phyloP scores from a whole-genome alignment of 2,329 filamentous ascomycete genomes.

The Sporothrix schenckii region DNA sequence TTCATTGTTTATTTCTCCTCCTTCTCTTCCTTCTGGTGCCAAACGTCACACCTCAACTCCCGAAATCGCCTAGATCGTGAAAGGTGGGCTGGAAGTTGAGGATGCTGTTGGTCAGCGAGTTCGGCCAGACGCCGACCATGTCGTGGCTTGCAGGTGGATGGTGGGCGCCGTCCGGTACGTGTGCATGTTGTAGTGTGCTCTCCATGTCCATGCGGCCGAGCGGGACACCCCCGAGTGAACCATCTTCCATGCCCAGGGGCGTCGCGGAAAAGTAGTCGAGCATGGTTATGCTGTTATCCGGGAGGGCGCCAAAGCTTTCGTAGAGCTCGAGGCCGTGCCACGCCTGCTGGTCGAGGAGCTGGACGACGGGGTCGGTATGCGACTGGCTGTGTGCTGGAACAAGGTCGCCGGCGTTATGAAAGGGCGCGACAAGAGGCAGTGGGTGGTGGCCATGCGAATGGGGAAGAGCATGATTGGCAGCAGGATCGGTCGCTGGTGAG shows the following conservation, averaged over 20 bases:
- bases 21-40: not conserved
- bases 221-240: not conserved
- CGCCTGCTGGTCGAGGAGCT: constrained; percentile 21
- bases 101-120: constrained; percentile 30
- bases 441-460: no score
- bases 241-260: not conserved
- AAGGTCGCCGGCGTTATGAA: not conserved
- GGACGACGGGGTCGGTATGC: not conserved
- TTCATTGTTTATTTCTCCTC: no score
- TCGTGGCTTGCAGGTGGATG: not conserved
- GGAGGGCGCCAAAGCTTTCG: constrained; percentile 16
- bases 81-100: constrained; percentile 31
- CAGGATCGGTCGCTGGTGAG: not conserved
- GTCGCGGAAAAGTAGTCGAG: constrained; percentile 29
- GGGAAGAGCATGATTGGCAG: not conserved
- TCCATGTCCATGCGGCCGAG: not conserved
- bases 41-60: not conserved
- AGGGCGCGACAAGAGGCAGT: not conserved
- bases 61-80: constrained; percentile 4
- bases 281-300: constrained; percentile 29
- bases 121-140: constrained; percentile 9
- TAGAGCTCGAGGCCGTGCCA: constrained; percentile 28
- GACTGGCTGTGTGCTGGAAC: not conserved
- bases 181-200: not conserved
- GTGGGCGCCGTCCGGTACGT: not conserved